Conservation (phyloP, 2,329 filamentous ascomycete genomes). For the Verticillium tricorpus region DNA sequence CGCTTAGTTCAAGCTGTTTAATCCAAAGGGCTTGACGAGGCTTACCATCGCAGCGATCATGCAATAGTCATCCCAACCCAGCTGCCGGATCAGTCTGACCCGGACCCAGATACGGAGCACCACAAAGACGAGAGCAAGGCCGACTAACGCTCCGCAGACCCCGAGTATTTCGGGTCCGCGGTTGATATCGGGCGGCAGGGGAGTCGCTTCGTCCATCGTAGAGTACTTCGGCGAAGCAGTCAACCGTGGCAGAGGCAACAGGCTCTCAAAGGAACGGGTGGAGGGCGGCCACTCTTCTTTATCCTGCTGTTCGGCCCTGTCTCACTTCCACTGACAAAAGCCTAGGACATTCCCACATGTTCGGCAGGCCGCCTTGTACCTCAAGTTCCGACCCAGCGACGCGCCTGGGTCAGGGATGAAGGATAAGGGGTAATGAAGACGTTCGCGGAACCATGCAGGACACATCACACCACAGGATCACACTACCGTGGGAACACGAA, state of each 20-base stretch:
- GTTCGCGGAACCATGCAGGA: neutral
- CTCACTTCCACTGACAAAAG: neutral
- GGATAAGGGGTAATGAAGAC: neutral
- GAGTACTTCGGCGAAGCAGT: neutral
- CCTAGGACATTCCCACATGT: neutral
- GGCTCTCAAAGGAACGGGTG: neutral
- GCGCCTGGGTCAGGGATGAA: neutral
- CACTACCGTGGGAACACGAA: neutral
- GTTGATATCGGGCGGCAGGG: conserved; percentile 20
- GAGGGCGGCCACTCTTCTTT: neutral
- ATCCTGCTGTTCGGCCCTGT: neutral
- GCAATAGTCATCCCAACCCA: conserved; percentile 22
- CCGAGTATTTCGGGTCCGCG: conserved; percentile 24
- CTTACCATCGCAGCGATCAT: conserved; percentile 22
- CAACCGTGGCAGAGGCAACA: neutral
- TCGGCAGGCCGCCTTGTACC: neutral
- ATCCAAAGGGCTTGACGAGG: neutral
- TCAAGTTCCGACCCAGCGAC: neutral
- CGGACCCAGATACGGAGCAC: conserved; percentile 21
- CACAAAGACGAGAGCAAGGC: conserved; percentile 18
- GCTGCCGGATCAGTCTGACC: conserved; percentile 15
- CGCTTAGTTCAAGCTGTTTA: neutral
- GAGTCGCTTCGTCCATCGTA: conserved; percentile 9
- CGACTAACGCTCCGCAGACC: conserved; percentile 19
- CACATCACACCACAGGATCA: neutral